These are phyloP conservation scores for Pyricularia grisea DNA, from an alignment of 2,329 filamentous ascomycete genomes.

Conservation along the genomic window DNA sequence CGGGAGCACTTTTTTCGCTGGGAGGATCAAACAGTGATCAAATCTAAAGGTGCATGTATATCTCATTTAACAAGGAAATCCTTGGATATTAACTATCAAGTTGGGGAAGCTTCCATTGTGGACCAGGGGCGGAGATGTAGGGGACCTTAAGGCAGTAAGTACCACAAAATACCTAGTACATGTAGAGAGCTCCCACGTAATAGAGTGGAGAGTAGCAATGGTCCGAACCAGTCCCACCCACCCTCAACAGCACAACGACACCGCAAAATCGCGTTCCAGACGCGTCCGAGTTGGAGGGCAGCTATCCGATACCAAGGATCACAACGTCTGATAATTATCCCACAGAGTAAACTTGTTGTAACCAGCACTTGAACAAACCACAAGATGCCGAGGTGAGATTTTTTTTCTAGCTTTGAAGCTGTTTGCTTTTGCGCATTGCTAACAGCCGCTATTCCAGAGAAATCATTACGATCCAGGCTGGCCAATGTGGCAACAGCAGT, in stretches of 20 bases:
- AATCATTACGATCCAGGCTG: conserved; percentile 98
- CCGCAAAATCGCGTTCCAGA: not conserved
- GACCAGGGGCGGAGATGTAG: not conserved
- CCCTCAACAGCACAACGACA: conserved; percentile 8
- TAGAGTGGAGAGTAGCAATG: not conserved
- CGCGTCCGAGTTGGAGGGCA: not conserved
- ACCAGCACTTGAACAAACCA: not conserved
- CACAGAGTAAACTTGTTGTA: not conserved
- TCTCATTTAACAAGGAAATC: not conserved
- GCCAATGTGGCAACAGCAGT: conserved; percentile 99
- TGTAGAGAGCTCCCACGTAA: not conserved
- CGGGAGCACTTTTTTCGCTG: not conserved
- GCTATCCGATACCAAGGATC: not conserved
- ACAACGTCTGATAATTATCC: not conserved
- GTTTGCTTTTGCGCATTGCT: conserved; percentile 4
- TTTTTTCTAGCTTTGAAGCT: not conserved
- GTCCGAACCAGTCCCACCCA: not conserved
- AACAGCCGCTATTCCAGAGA: conserved; percentile 48
- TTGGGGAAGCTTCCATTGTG: not conserved
- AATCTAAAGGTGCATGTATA: not conserved
- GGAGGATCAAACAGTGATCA: not conserved
- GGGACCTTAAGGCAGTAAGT: not conserved
- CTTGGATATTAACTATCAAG: not conserved
- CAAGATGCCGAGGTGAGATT: conserved; percentile 23
- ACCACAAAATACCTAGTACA: not conserved